These are phyloP conservation scores for Diaporthe amygdali DNA, from an alignment of 2,329 filamentous ascomycete genomes.

Conservation along the genomic window DNA sequence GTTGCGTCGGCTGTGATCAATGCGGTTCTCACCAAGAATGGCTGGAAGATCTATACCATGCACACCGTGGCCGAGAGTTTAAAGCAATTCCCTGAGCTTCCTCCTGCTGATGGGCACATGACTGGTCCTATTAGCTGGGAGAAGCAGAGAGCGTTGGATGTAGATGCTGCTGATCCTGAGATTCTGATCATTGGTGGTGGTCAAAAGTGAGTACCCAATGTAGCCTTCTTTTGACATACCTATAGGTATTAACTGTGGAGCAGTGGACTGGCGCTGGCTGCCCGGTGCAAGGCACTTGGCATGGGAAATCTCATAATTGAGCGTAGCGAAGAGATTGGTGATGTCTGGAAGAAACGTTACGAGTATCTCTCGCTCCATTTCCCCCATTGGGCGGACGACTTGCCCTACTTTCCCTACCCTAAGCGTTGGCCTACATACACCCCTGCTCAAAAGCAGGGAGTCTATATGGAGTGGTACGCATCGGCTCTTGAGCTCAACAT, in stretches of 20 bases:
- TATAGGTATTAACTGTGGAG: background rate
- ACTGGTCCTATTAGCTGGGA: slow-evolving; percentile 38
- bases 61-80: slow-evolving; percentile 39
- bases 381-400: slow-evolving; percentile 64
- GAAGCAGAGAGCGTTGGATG: slow-evolving; percentile 32
- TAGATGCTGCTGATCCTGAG: slow-evolving; percentile 25
- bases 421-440: slow-evolving; percentile 68
- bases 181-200: background rate
- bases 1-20: slow-evolving; percentile 38
- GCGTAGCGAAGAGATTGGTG: slow-evolving; percentile 54
- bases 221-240: background rate
- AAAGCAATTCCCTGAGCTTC: slow-evolving; percentile 36
- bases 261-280: slow-evolving; percentile 48
- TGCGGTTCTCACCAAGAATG: slow-evolving; percentile 36
- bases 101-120: slow-evolving; percentile 39
- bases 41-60: slow-evolving; percentile 41
- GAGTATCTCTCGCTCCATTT: slow-evolving; percentile 47
- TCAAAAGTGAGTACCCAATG: background rate
- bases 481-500: slow-evolving; percentile 67
- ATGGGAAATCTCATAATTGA: slow-evolving; percentile 59
- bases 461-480: slow-evolving; percentile 69
- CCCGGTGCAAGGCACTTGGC: slow-evolving; percentile 59
- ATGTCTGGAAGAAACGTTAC: slow-evolving; percentile 65
- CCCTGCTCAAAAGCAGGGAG: slow-evolving; percentile 69
- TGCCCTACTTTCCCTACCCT: slow-evolving; percentile 67